phyloP scores from a whole-genome alignment of 306 rosid genomes.

The Cicer bijugum region DNA sequence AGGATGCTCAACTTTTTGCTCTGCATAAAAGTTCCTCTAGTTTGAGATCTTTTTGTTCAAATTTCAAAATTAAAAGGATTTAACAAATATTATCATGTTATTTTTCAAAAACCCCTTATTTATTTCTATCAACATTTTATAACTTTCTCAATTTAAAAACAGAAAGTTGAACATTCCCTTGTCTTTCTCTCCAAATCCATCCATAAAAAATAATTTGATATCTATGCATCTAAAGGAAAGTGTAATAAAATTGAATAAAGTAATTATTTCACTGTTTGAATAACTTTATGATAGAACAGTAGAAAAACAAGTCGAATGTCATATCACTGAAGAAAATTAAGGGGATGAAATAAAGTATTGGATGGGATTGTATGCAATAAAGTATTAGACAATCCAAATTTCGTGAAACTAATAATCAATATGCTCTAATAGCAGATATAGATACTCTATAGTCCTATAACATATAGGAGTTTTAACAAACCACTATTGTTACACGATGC shows the following conservation, averaged over 20 bases:
- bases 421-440: neutral
- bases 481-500: neutral
- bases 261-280: neutral
- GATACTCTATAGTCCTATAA: neutral
- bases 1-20: neutral
- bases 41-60: neutral
- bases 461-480: neutral
- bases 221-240: neutral
- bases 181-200: neutral
- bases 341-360: neutral
- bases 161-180: neutral
- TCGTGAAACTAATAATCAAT: conserved; percentile 14
- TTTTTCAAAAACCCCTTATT: neutral
- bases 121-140: neutral
- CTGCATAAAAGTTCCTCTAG: neutral
- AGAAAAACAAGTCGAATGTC: neutral
- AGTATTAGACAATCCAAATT: conserved; percentile 3
- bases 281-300: neutral
- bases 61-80: neutral
- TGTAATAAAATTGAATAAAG: neutral
- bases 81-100: neutral
- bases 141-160: neutral
- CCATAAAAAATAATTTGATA: neutral
- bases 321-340: neutral
- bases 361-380: neutral